These are phyloP conservation scores for Epichloe hybrida DNA, from an alignment of 2,329 filamentous ascomycete species.

Conservation along the genomic window DNA sequence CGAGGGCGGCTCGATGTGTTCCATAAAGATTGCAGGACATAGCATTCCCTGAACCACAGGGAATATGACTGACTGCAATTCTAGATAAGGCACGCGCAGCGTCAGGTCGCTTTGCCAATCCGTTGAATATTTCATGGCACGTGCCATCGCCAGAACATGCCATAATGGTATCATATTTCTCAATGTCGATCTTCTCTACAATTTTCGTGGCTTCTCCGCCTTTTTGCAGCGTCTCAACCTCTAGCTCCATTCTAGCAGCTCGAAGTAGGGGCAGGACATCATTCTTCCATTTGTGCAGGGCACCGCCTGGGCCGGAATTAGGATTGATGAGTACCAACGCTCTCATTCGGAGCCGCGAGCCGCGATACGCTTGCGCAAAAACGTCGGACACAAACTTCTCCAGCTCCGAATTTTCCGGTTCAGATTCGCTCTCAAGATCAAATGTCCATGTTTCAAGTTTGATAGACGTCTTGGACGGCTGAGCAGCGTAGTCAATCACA, in stretches of 20 bases:
- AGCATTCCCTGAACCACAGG: constrained; percentile 88
- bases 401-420: constrained; percentile 22
- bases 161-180: constrained; percentile 71
- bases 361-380: constrained; percentile 56
- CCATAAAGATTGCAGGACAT: constrained; percentile 85
- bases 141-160: constrained; percentile 88
- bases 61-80: constrained; percentile 74
- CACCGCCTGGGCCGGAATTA: constrained; percentile 69
- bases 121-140: constrained; percentile 90
- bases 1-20: constrained; percentile 58
- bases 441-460: constrained; percentile 43
- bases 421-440: constrained; percentile 25
- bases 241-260: constrained; percentile 64
- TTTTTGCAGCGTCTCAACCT: constrained; percentile 58
- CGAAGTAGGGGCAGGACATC: constrained; percentile 72
- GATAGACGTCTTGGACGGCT: constrained; percentile 44
- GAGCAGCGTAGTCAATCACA: constrained; percentile 58
- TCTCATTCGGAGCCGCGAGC: constrained; percentile 54
- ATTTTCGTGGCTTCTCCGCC: constrained; percentile 70
- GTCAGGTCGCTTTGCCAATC: constrained; percentile 63
- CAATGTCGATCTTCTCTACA: constrained; percentile 59
- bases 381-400: constrained; percentile 54
- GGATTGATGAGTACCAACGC: constrained; percentile 88
- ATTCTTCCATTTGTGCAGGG: constrained; percentile 57
- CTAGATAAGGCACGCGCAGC: constrained; percentile 60